A percentile compares a stretch with the other conserved stretches of the same genome.
Evolutionary conservation across 2,329 filamentous ascomycete species (phyloP).

Genomic region (Diaporthe australafricana): DNA sequence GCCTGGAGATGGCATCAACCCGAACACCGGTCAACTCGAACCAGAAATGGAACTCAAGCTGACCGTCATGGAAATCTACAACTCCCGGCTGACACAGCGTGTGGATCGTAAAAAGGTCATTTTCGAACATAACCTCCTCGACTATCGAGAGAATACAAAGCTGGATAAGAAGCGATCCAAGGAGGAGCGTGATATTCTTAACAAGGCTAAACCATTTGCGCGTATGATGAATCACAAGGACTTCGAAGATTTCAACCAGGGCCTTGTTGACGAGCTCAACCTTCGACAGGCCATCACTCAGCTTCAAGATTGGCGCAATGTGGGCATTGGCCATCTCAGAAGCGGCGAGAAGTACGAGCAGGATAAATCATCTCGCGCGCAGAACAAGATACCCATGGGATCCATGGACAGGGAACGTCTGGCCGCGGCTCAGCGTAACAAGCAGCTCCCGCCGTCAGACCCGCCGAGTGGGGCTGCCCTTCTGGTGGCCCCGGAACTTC

Average conservation of each 20-base stretch:
- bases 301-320: constrained; percentile 91
- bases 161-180: constrained; percentile 95
- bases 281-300: constrained; percentile 89
- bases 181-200: constrained; percentile 90
- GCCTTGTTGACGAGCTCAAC: constrained; percentile 90
- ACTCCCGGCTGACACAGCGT: constrained; percentile 87
- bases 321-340: constrained; percentile 85
- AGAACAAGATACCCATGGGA: constrained; percentile 77
- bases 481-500: constrained; percentile 82
- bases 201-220: constrained; percentile 95
- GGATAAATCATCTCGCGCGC: constrained; percentile 83
- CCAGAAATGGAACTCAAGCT: constrained; percentile 98
- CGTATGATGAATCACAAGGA: constrained; percentile 96
- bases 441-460: constrained; percentile 75
- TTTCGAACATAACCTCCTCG: constrained; percentile 92
- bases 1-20: constrained; percentile 91
- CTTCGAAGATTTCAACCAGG: constrained; percentile 87
- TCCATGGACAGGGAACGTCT: constrained; percentile 86
- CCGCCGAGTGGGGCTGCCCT: constrained; percentile 80
- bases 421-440: constrained; percentile 76
- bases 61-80: constrained; percentile 99
- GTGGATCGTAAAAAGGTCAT: constrained; percentile 96
- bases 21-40: constrained; percentile 84
- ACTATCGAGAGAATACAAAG: constrained; percentile 92
- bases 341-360: constrained; percentile 92